Evolutionary conservation across 805 yeast species (phyloP), one percentile per base, ranked within the genome.

Genomic region (Candida germanica): DNA sequence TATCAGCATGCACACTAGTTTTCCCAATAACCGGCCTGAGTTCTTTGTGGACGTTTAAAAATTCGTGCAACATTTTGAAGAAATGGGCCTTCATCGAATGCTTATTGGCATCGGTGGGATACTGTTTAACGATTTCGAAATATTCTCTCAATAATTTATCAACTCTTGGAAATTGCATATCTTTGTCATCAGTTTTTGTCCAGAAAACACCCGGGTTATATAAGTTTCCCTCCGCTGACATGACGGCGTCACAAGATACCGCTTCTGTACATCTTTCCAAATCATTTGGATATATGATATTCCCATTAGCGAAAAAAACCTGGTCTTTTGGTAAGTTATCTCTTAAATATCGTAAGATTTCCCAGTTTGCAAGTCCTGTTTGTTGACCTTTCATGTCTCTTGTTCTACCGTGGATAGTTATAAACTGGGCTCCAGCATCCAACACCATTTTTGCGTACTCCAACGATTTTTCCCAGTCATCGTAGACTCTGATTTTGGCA

Each of bases 341-440:
- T 39, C 93, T 69, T 26, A 93, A 54, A 53, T 78, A 87, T 47
- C 70, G 75, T 40, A 93, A 73, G 18, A 81, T 71, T 20, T 77
- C 72, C 98, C 98, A 91, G 61, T 93, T 89, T 1, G 99, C 98
- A 33, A 93, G 64, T 0, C 98, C 98, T 0, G 98, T 91, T 40
- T 77, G 75, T 58, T 91, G 98, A 5, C 98, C 99, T 60, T 93
- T 93, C 94, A 88, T 91, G 39, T 91, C 98, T 46, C 99, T 73
- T 1, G 97, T 83, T 49, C 98, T 75, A 2, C 98, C 98, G 59
- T 93, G 99, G 6, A 93, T 84, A 1, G 97, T 88, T 25, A 93
- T 66, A 58, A 91, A 86, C 61, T 89, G 96, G 0, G 98, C 98
- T 8, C 99, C 98, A 0, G 98, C 95, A 42, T 71, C 72, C 14